Evolutionary conservation across 768 basidiomycete genomes (phyloP).

Genomic region (Guyanaporus albipodus): DNA sequence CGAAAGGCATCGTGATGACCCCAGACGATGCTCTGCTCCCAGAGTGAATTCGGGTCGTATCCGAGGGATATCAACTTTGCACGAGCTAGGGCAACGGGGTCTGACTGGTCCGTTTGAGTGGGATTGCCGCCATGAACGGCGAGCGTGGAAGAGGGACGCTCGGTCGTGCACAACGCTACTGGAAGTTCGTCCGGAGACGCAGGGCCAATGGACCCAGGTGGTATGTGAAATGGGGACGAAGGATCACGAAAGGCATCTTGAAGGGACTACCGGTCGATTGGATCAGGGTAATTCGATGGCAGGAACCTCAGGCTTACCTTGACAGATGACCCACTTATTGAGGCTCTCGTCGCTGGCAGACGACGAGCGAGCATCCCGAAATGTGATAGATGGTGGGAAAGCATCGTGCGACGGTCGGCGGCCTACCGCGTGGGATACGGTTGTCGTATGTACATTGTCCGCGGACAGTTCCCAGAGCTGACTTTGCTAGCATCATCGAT

Average conservation of each 20-base stretch:
- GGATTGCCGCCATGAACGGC: not conserved
- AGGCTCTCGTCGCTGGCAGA: not conserved
- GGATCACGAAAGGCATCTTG: slow-evolving; percentile 61
- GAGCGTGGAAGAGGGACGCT: slow-evolving; percentile 6
- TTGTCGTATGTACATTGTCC: too few relatives aligned
- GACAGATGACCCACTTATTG: slow-evolving; percentile 25
- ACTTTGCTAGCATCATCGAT: too few relatives aligned
- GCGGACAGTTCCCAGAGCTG: too few relatives aligned
- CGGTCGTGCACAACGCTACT: not conserved
- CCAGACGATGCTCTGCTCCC: slow-evolving; percentile 77
- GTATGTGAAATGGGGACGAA: slow-evolving; percentile 59
- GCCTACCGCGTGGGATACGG: too few relatives aligned
- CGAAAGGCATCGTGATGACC: slow-evolving; percentile 77
- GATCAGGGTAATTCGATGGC: not conserved
- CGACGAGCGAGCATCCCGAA: not conserved
- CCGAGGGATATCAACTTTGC: slow-evolving; percentile 43
- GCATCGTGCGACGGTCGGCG: slow-evolving; percentile 6
- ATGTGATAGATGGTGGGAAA: not conserved
- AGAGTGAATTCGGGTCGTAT: slow-evolving; percentile 63
- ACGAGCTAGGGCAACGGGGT: slow-evolving; percentile 37
- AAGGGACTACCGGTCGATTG: slow-evolving; percentile 42
- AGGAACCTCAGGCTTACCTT: slow-evolving; percentile 18
- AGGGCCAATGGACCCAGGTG: slow-evolving; percentile 57
- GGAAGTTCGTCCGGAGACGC: slow-evolving; percentile 49
- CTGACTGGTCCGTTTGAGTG: not conserved